Percentiles rank a stretch among this genome's conserved stretches.
phyloP scores from a whole-genome alignment of 2,329 filamentous ascomycete genomes.

The Xylaria sp. region DNA sequence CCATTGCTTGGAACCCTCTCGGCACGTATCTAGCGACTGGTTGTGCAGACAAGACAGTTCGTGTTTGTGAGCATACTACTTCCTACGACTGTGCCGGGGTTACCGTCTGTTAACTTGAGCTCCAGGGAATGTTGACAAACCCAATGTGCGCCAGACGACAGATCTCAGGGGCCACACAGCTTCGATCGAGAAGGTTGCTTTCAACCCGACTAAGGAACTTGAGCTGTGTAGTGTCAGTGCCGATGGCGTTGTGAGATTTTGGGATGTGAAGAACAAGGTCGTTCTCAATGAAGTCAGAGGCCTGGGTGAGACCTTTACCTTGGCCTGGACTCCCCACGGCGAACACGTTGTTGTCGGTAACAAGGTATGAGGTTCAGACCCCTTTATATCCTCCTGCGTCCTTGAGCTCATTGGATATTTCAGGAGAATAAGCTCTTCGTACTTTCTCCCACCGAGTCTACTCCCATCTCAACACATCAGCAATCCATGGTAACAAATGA shows the following conservation, averaged over 20 bases:
- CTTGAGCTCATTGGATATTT: conserved; percentile 4
- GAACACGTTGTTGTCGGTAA: conserved; percentile 65
- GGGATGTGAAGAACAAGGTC: conserved; percentile 70
- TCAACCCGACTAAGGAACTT: conserved; percentile 71
- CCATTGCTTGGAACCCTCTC: conserved; percentile 83
- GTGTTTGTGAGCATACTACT: conserved; percentile 56
- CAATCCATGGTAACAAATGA: conserved; percentile 65
- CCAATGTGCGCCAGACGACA: conserved; percentile 67
- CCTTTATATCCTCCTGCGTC: background rate
- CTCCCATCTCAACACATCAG: conserved; percentile 52
- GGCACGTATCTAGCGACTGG: conserved; percentile 82
- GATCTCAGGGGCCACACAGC: conserved; percentile 65
- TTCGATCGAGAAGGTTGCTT: conserved; percentile 68
- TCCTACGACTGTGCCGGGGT: background rate
- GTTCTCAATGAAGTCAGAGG: conserved; percentile 65
- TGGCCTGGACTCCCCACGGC: conserved; percentile 71
- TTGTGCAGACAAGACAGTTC: conserved; percentile 61
- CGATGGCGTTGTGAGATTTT: conserved; percentile 71
- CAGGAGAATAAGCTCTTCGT: conserved; percentile 59
- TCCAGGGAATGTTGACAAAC: conserved; percentile 70
- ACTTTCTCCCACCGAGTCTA: conserved; percentile 54
- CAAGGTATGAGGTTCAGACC: conserved; percentile 47
- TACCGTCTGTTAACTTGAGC: conserved; percentile 3
- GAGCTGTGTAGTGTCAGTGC: conserved; percentile 69
- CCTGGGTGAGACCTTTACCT: conserved; percentile 61